Base-by-base conservation (phyloP, 2,329 filamentous ascomycete genomes). In the Neonectria magnoliae region DNA sequence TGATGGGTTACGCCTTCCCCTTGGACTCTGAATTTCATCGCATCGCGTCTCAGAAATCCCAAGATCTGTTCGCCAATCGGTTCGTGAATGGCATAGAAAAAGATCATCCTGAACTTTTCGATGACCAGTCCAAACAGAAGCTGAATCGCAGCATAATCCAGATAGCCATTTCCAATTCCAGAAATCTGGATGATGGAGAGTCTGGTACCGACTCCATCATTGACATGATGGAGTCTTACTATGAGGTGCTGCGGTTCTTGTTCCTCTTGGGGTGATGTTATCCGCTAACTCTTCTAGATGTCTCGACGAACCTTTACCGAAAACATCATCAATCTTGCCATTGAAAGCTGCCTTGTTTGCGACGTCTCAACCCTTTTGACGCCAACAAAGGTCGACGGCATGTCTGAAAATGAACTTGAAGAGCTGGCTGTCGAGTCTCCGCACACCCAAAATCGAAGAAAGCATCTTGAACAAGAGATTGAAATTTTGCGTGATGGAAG, bases 331-430 rank as follows among this genome's bases (percentile, higher is more conserved):
- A 83, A 79, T n/a, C 75, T 85, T 1, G 84, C 79, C 0, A 76
- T 84, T 1, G 84, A 87, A 67, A 82, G 81, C 33, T 85, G 82
- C 48, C 78, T 87, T 1, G 71, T 87, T 0, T 70, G 61, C 0
- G 77, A 81, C 2, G 62, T 86, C 0, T 76, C 79, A 1, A 57
- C 64, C 0, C 82, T 86, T 3, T 74, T 86, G 33, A 82, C 79
- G 0, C 75, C 80, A 1, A 74, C 72, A 1, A 71, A 68, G 0
- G 77, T 85, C 13, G 52, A 65, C 22, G 27, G 55, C 13, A 67
- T 69, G 65, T 63, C 53, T 10, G 25, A 53, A 5, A 62, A 66
- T 13, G 59, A 60, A 7, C 54, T 70, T 0, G n/a, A 67, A 2
- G 59, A 69, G 20, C 27, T 70, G 11, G 65, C 68, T 0, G 60